phyloP scores from a whole-genome alignment of 495 filamentous ascomycete species.

The Penicillium atrosanguineum region DNA sequence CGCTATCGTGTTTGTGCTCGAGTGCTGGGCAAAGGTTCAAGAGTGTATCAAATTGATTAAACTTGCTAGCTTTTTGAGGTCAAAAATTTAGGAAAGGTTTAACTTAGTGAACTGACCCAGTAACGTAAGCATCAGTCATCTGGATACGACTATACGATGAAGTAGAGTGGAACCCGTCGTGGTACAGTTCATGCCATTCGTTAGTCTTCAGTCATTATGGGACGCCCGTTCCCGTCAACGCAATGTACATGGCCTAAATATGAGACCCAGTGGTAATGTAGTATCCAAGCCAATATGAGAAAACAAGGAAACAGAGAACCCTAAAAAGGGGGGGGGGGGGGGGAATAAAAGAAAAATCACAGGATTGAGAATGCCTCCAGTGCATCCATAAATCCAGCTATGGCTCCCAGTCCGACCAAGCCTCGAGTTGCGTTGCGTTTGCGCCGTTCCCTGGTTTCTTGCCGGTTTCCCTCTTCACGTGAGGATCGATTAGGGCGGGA shows the following conservation, averaged over 20 bases:
- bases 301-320: neutral
- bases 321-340: neutral
- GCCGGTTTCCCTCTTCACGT: slow-evolving; percentile 2
- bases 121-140: neutral
- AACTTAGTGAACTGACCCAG: neutral
- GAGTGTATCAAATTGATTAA: neutral
- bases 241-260: neutral
- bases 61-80: too few relatives aligned
- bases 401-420: slow-evolving; percentile 40
- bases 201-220: neutral
- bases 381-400: slow-evolving; percentile 46
- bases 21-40: neutral
- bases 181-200: slow-evolving; percentile 1
- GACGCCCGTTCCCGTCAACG: neutral
- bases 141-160: neutral
- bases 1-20: too few relatives aligned
- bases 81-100: too few relatives aligned
- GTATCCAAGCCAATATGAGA: neutral
- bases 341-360: slow-evolving; percentile 6
- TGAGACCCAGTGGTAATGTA: neutral
- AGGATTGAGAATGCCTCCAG: slow-evolving; percentile 37
- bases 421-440: slow-evolving; percentile 39
- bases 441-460: slow-evolving; percentile 25
- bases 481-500: slow-evolving; percentile 14
- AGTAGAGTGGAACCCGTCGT: neutral